A percentile compares a stretch with the other conserved stretches of the same genome.
Conservation (phyloP, 2,329 filamentous ascomycete genomes). For the Fusarium abutilonis region DNA sequence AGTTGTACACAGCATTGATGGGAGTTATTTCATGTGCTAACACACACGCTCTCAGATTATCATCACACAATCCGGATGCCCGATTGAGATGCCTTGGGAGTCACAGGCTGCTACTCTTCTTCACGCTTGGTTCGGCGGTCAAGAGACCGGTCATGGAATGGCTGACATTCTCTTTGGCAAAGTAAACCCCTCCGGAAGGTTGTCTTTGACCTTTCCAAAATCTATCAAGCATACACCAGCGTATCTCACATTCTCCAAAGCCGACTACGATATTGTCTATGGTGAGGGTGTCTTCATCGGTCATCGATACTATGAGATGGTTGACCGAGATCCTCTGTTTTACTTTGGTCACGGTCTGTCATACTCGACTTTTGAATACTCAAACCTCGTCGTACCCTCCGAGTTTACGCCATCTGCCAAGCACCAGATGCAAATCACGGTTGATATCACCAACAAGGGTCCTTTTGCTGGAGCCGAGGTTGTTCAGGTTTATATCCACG, state of each 20-base stretch:
- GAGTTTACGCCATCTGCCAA: slow-evolving; percentile 1
- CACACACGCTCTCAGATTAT: slow-evolving; percentile 14
- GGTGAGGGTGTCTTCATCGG: slow-evolving; percentile 79
- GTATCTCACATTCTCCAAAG: slow-evolving; percentile 72
- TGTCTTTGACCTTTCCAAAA: slow-evolving; percentile 72
- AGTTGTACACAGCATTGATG: too few relatives aligned
- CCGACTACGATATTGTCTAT: slow-evolving; percentile 73
- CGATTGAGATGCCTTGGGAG: slow-evolving; percentile 53
- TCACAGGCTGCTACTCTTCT: slow-evolving; percentile 48
- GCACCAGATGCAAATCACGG: slow-evolving; percentile 23
- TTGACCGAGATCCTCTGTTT: slow-evolving; percentile 62
- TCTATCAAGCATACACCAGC: slow-evolving; percentile 73
- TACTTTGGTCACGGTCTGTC: slow-evolving; percentile 76
- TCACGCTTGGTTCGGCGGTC: slow-evolving; percentile 46
- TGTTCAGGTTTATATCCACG: slow-evolving; percentile 34
- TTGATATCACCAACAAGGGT: slow-evolving; percentile 28
- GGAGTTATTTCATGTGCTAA: too few relatives aligned
- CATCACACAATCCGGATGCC: slow-evolving; percentile 57
- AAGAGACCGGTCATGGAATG: slow-evolving; percentile 43
- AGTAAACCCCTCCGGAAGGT: slow-evolving; percentile 59
- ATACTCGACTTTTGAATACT: slow-evolving; percentile 72
- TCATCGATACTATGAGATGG: slow-evolving; percentile 73
- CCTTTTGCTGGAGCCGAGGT: slow-evolving; percentile 23
- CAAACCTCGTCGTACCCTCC: slow-evolving; percentile 4
- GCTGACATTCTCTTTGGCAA: slow-evolving; percentile 43